A percentile compares a stretch with the other conserved stretches of the same genome.
These are phyloP conservation scores for Cicer bijugum DNA, from an alignment of 306 rosid species.

Conservation along the genomic window DNA sequence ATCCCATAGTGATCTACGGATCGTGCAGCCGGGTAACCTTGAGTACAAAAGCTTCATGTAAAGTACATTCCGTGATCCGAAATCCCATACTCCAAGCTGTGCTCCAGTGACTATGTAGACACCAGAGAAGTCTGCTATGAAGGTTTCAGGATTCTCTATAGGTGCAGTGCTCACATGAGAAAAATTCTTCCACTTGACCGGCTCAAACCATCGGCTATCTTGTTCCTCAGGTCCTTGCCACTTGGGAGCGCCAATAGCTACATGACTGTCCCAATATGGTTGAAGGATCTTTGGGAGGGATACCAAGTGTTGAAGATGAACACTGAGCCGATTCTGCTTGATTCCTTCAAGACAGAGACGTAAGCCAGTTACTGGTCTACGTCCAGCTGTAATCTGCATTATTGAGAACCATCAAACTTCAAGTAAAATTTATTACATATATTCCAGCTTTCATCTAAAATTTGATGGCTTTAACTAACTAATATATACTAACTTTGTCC, in stretches of 20 bases:
- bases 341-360: slow-evolving; percentile 74
- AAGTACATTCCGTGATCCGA: slow-evolving; percentile 74
- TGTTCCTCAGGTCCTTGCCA: slow-evolving; percentile 92
- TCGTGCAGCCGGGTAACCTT: slow-evolving; percentile 75
- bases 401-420: slow-evolving; percentile 9
- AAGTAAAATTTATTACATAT: background rate
- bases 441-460: background rate
- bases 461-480: background rate
- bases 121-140: slow-evolving; percentile 64
- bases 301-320: slow-evolving; percentile 81
- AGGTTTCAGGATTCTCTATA: slow-evolving; percentile 70
- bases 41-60: slow-evolving; percentile 84
- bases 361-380: slow-evolving; percentile 84
- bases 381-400: slow-evolving; percentile 83
- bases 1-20: slow-evolving; percentile 82
- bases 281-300: slow-evolving; percentile 81
- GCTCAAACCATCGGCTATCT: slow-evolving; percentile 92
- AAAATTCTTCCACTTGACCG: slow-evolving; percentile 81
- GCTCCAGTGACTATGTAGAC: slow-evolving; percentile 75
- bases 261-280: slow-evolving; percentile 74
- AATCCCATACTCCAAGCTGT: slow-evolving; percentile 92
- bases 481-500: too few species aligned
- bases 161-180: slow-evolving; percentile 91
- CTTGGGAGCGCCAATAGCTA: slow-evolving; percentile 88
- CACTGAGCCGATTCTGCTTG: slow-evolving; percentile 72